Conservation (phyloP, 495 filamentous ascomycete genomes). For the Daldinia childiae region DNA sequence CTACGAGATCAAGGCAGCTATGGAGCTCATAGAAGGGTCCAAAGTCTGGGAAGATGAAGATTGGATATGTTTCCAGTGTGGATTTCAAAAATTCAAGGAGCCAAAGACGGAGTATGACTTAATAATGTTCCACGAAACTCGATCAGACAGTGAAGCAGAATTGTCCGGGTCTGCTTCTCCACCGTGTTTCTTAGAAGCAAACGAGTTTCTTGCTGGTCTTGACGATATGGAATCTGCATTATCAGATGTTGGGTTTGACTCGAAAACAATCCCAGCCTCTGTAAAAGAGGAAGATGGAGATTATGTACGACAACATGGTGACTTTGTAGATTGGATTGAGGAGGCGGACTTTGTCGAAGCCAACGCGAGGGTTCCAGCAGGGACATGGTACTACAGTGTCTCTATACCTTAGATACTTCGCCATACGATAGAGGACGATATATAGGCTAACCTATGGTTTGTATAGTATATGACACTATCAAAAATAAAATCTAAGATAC, state of each 20-base stretch:
- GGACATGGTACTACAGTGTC: constrained; percentile 19
- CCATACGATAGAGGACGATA: background rate
- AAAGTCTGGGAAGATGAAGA: too few species aligned
- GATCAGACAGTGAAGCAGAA: background rate
- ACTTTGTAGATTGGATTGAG: constrained; percentile 35
- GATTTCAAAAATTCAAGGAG: too few species aligned
- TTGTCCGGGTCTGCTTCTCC: background rate
- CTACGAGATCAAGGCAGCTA: too few species aligned
- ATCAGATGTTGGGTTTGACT: background rate
- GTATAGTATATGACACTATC: background rate
- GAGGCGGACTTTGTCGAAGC: constrained; percentile 29
- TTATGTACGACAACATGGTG: background rate
- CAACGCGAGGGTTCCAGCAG: constrained; percentile 5
- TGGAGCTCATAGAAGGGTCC: too few species aligned
- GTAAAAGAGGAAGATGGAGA: background rate
- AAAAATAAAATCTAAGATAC: too few species aligned
- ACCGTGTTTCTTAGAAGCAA: background rate
- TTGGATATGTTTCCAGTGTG: too few species aligned
- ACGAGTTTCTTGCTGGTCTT: constrained; percentile 9
- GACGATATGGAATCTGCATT: constrained; percentile 8
- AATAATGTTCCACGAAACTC: too few species aligned
- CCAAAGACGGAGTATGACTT: too few species aligned
- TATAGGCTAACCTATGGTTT: background rate
- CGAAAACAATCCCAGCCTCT: background rate
- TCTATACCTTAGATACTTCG: background rate